Conservation (phyloP, 1,139 yeast genomes). For the Dujonia santamariae region DNA sequence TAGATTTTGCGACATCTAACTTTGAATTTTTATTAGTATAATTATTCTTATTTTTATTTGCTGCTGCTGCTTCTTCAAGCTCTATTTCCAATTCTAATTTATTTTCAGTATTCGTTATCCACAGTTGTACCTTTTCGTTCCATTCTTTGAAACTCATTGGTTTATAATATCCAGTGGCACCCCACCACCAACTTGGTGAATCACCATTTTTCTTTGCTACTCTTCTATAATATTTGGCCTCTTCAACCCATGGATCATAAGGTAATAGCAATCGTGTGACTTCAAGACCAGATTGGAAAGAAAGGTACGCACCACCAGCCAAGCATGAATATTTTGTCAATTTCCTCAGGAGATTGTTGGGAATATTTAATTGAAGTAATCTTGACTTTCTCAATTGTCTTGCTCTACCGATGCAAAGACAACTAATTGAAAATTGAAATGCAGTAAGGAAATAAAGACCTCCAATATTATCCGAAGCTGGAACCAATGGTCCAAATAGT, state of each 20-base stretch:
- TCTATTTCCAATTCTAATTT: constrained; percentile 11
- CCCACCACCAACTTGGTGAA: constrained; percentile 55
- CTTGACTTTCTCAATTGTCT: constrained; percentile 15
- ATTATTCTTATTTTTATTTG: neutral
- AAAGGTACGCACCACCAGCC: constrained; percentile 21
- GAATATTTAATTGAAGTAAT: constrained; percentile 13
- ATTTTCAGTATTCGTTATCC: constrained; percentile 21
- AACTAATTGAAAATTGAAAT: constrained; percentile 45
- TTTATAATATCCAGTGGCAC: constrained; percentile 48
- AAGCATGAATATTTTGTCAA: constrained; percentile 14
- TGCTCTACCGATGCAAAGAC: constrained; percentile 22
- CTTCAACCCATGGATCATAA: constrained; percentile 66
- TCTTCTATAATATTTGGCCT: constrained; percentile 48
- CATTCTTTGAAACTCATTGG: constrained; percentile 54
- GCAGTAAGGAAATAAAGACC: constrained; percentile 49
- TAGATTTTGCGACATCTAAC: constrained; percentile 1
- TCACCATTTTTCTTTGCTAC: constrained; percentile 41
- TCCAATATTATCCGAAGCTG: constrained; percentile 55
- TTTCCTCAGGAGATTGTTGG: constrained; percentile 13
- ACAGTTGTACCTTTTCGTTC: constrained; percentile 33
- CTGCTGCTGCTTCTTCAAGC: constrained; percentile 8
- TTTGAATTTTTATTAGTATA: no score
- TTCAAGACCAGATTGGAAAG: constrained; percentile 46
- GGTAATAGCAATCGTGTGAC: constrained; percentile 45
- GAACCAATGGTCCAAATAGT: constrained; percentile 63